phyloP scores from a whole-genome alignment of 306 rosid genomes.

The Prunus padus region DNA sequence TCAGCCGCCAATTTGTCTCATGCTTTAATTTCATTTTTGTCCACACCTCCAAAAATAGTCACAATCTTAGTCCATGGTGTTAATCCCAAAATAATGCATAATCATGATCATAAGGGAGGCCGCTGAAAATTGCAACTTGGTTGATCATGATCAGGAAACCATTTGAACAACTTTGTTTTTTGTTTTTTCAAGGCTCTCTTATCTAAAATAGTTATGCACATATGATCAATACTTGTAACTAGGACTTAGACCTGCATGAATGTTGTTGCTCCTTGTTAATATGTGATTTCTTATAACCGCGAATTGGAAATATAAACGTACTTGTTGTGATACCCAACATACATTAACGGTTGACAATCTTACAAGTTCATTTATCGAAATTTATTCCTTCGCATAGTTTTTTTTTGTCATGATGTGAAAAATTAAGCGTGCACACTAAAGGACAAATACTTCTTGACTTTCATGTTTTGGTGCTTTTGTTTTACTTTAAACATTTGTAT shows the following conservation, averaged over 20 bases:
- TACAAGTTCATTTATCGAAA: background rate
- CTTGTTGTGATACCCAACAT: no score
- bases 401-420: background rate
- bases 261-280: no score
- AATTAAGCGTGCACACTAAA: background rate
- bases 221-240: no score
- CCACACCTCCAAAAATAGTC: background rate
- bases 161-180: background rate
- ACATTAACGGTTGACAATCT: no score
- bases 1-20: conserved; percentile 34
- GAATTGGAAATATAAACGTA: no score
- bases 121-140: background rate
- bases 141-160: background rate
- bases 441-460: background rate
- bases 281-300: no score
- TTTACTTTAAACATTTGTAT: background rate
- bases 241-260: no score
- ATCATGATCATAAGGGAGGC: background rate
- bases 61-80: background rate
- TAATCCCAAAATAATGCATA: background rate
- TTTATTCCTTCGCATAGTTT: no score
- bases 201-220: no score
- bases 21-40: background rate
- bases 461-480: background rate
- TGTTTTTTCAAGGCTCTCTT: no score